Evolutionary conservation across 164 flowering plant species (phyloP), one percentile per base, ranked within the genome.

Genomic region (Hamamelis virginiana): DNA sequence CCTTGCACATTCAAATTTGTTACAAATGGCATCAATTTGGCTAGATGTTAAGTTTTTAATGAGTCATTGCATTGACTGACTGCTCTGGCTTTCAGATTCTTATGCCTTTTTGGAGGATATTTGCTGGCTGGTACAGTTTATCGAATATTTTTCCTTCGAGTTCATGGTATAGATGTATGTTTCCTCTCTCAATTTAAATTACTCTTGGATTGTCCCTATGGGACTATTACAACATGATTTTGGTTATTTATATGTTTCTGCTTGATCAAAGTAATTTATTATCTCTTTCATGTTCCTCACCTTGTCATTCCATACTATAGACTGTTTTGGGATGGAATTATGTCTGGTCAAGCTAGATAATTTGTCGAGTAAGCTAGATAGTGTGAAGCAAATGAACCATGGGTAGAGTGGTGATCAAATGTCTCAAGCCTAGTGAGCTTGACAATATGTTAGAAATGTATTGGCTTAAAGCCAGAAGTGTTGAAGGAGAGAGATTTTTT

Each of bases 131-230:
- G 97, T 63, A 57, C 83, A 67, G 83, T 76, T 64, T 91, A 92
- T 77, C 86, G 97, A 25, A 85, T 63, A 77, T 91, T 88, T 73
- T 62, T 67, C 78, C 91, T 90, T 53, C 83, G 90, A 58, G 59
- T 92, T 74, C 97, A 81, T 75, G 97, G 97, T 33, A 26, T 86
- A 75, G 85, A 92, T 68, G 98, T 94, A 88, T 51, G 91, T 77
- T 73, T 68, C 70, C 70, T 80, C 27, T 60, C 62, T 69, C 50
- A 18, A 22, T 13, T 25, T 69, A 21, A n/a, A 59, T 43, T 51
- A 44, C 19, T 21, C 12, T 14, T 50, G 16, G 5, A 1, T 52
- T 14, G 14, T 56, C 33, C 11, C 27, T 27, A 41, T 14, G 5
- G 23, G 23, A 19, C 46, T 62, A 23, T 33, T 33, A 33, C 2